phyloP scores from a whole-genome alignment of 306 rosid genomes.

The Sicyos baderoa region DNA sequence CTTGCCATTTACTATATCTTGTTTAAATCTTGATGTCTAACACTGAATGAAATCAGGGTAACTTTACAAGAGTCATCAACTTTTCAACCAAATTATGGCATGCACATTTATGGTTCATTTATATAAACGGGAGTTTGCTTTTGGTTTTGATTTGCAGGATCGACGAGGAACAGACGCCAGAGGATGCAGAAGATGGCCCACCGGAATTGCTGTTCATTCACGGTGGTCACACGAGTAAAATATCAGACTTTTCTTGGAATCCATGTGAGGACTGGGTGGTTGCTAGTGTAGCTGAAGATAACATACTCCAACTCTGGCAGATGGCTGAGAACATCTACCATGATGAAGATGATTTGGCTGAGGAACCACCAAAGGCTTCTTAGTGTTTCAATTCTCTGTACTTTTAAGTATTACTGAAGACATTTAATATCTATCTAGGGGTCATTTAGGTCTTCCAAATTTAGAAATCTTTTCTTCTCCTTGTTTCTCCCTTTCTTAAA shows the following conservation, averaged over 20 bases:
- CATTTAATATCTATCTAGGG: not conserved
- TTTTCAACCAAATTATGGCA: not conserved
- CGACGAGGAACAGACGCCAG: conserved; percentile 92
- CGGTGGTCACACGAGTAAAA: conserved; percentile 97
- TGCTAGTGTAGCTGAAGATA: conserved; percentile 95
- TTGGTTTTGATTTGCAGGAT: conserved; percentile 44
- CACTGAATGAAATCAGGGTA: not conserved
- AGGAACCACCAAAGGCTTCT: conserved; percentile 60
- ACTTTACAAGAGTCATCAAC: not conserved
- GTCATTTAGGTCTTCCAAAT: conserved; percentile 8
- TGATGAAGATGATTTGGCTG: conserved; percentile 91
- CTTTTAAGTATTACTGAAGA: not conserved
- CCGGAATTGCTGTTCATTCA: conserved; percentile 94
- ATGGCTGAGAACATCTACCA: conserved; percentile 99
- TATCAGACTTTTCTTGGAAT: conserved; percentile 96
- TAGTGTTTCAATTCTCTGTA: conserved; percentile 22
- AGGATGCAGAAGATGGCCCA: conserved; percentile 96
- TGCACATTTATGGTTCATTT: no score
- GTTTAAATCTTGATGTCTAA: no score
- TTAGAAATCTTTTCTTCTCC: not conserved
- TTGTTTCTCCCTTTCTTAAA: not conserved
- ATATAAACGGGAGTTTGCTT: no score
- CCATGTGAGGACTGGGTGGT: conserved; percentile 98
- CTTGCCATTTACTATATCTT: no score
- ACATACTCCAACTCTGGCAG: conserved; percentile 98